phyloP scores from a whole-genome alignment of 768 basidiomycete genomes.

The Naganishia kalamii region DNA sequence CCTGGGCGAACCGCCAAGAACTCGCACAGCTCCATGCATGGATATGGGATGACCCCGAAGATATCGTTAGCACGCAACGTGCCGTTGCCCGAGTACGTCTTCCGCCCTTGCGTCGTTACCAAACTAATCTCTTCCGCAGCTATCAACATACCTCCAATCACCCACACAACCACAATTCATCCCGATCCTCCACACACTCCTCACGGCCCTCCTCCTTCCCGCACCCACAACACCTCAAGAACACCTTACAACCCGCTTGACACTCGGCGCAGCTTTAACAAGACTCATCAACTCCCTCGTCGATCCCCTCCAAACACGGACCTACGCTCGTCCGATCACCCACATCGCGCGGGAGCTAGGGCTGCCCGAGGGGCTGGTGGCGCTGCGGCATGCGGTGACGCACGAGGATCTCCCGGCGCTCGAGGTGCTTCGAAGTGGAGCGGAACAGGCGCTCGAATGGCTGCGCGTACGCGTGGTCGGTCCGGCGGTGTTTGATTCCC shows the following conservation, averaged over 20 bases:
- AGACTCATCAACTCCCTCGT: constrained; percentile 91
- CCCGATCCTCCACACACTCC: constrained; percentile 37
- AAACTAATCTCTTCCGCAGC: constrained; percentile 23
- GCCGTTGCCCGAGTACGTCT: constrained; percentile 41
- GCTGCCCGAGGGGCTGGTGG: constrained; percentile 81
- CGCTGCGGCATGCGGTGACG: constrained; percentile 87
- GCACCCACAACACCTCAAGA: constrained; percentile 26
- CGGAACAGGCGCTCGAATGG: constrained; percentile 28
- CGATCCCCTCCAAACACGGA: constrained; percentile 82
- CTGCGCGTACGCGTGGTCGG: constrained; percentile 50
- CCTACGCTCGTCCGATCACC: constrained; percentile 83
- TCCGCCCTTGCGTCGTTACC: neutral
- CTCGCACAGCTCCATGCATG: constrained; percentile 41
- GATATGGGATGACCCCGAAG: constrained; percentile 36
- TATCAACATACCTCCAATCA: constrained; percentile 40
- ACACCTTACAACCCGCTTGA: constrained; percentile 60
- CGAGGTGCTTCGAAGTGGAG: constrained; percentile 67
- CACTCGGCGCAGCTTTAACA: constrained; percentile 73
- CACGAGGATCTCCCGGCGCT: constrained; percentile 90
- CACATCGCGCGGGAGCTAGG: constrained; percentile 79
- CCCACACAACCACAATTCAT: constrained; percentile 43
- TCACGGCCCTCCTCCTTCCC: constrained; percentile 36
- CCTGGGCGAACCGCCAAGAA: constrained; percentile 36
- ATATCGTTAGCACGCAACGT: constrained; percentile 19
- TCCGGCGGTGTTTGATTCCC: constrained; percentile 59